phyloP scores from a whole-genome alignment of 495 filamentous ascomycete genomes.

The Lasiosphaeriaceae sp. region DNA sequence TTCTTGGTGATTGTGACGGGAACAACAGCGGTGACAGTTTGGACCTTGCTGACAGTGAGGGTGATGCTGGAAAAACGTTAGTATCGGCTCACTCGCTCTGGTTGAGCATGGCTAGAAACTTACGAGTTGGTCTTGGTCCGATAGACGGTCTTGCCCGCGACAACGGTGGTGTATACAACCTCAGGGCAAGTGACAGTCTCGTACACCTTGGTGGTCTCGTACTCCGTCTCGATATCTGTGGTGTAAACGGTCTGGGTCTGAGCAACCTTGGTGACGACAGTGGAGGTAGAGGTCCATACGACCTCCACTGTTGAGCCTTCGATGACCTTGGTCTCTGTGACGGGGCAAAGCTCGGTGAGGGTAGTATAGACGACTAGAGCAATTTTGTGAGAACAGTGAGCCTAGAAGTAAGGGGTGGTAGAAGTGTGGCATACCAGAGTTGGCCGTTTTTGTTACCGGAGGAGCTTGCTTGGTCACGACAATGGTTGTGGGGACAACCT shows the following conservation, averaged over 20 bases:
- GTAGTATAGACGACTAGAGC: conserved; percentile 33
- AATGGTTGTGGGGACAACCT: conserved; percentile 23
- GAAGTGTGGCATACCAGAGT: conserved; percentile 5
- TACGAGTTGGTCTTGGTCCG: conserved; percentile 42
- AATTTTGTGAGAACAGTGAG: conserved; percentile 5
- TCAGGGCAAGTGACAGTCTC: conserved; percentile 40
- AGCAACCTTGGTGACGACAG: conserved; percentile 23
- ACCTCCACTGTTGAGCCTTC: conserved; percentile 38
- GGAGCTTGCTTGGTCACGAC: conserved; percentile 20
- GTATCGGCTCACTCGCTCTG: neutral
- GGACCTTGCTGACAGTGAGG: conserved; percentile 24
- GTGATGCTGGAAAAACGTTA: conserved; percentile 25
- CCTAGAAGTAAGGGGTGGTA: neutral
- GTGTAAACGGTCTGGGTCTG: conserved; percentile 30
- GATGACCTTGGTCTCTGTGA: conserved; percentile 42
- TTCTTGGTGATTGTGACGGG: conserved; percentile 35
- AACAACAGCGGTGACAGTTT: conserved; percentile 31
- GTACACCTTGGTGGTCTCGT: conserved; percentile 38
- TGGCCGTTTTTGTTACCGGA: conserved; percentile 21
- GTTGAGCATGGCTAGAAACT: neutral
- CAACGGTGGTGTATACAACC: conserved; percentile 38
- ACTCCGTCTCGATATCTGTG: conserved; percentile 33
- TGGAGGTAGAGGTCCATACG: conserved; percentile 41
- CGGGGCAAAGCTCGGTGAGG: conserved; percentile 34
- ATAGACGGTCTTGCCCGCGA: conserved; percentile 35